phyloP scores from a whole-genome alignment of 306 rosid species.

The Pueraria montana region DNA sequence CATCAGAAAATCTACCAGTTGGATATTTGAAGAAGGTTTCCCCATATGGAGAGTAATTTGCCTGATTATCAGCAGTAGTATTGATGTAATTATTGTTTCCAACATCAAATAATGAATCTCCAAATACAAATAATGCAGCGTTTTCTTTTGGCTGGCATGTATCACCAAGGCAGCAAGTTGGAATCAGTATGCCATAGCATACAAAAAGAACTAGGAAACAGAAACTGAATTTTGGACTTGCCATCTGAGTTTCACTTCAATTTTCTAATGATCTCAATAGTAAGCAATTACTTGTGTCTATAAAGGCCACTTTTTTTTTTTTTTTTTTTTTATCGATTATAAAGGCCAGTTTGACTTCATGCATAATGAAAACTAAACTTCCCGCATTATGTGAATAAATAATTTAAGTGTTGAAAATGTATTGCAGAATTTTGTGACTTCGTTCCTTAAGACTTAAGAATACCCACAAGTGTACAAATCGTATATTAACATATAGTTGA shows the following conservation, averaged over 20 bases:
- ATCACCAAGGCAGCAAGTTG: background rate
- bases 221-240: constrained; percentile 15
- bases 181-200: background rate
- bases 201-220: constrained; percentile 25
- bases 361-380: background rate
- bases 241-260: constrained; percentile 28
- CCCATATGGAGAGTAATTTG: constrained; percentile 62
- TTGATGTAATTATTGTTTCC: constrained; percentile 72
- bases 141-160: constrained; percentile 39
- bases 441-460: background rate
- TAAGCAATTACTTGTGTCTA: background rate
- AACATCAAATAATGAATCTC: constrained; percentile 65
- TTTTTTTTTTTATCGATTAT: no score
- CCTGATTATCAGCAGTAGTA: background rate
- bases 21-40: constrained; percentile 63
- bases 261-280: background rate
- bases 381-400: background rate
- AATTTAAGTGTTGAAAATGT: background rate
- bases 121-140: constrained; percentile 60
- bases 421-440: background rate
- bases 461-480: background rate
- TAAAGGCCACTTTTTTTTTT: background rate
- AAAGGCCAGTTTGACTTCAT: background rate
- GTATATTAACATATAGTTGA: background rate
- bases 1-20: constrained; percentile 61